Evolutionary conservation across 208 protist species (phyloP).

Genomic region (Leishmania gerbilli): DNA sequence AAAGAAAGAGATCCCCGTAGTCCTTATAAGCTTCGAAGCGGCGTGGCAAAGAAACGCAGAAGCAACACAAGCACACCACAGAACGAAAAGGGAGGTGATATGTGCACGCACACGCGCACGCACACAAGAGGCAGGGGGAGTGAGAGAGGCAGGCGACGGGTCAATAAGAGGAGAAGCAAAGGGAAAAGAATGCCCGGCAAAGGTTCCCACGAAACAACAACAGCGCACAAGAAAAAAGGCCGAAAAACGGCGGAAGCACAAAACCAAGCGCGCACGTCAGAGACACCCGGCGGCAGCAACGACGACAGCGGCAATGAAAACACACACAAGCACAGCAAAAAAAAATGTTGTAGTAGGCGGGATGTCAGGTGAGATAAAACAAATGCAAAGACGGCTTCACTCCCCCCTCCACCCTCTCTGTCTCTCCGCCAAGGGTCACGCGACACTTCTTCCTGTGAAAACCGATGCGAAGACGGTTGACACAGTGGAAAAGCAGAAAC

Average conservation of each 20-base stretch:
- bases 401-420: neutral
- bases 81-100: too few species aligned
- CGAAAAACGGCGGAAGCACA: neutral
- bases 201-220: neutral
- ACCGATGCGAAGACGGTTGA: neutral
- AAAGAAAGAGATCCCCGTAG: neutral
- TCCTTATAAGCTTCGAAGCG: too few species aligned
- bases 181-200: neutral
- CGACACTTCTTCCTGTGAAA: neutral
- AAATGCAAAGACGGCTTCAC: neutral
- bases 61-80: neutral
- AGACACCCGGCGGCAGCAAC: neutral
- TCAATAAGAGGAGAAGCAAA: neutral
- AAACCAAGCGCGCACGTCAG: neutral
- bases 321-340: neutral
- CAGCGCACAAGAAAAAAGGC: neutral
- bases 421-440: neutral
- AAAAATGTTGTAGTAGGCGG: neutral
- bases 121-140: neutral
- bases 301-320: neutral
- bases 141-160: neutral
- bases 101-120: neutral
- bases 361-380: neutral
- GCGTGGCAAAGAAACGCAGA: neutral
- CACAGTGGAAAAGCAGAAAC: neutral